Evolutionary conservation across 176 grass and related monocot species (phyloP).

Genomic region (Oryza meyeriana): DNA sequence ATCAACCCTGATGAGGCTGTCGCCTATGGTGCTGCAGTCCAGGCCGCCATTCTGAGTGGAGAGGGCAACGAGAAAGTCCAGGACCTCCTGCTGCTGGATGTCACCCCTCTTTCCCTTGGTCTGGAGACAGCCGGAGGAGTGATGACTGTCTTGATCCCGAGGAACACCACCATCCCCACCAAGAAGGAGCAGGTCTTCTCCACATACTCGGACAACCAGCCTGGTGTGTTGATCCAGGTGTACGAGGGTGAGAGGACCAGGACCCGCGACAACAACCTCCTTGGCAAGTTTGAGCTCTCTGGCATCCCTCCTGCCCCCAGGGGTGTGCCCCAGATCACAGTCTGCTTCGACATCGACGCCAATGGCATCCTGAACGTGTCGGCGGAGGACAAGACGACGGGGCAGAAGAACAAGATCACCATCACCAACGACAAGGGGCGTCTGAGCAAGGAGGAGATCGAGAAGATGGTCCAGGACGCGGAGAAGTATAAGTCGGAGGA

Average conservation of each 20-base stretch:
- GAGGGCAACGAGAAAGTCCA: conserved; percentile 76
- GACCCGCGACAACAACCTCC: conserved; percentile 67
- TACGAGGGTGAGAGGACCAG: conserved; percentile 62
- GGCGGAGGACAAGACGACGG: conserved; percentile 67
- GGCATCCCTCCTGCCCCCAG: conserved; percentile 55
- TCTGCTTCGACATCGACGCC: conserved; percentile 71
- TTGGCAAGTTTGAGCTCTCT: conserved; percentile 50
- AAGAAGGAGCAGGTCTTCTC: conserved; percentile 72
- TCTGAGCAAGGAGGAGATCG: conserved; percentile 59
- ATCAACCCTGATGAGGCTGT: conserved; percentile 62
- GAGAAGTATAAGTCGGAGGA: conserved; percentile 71
- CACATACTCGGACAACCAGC: conserved; percentile 59
- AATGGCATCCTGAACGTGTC: conserved; percentile 66
- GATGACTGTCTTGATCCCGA: conserved; percentile 58
- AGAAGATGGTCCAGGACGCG: conserved; percentile 65
- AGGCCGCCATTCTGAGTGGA: conserved; percentile 54
- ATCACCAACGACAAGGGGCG: conserved; percentile 69
- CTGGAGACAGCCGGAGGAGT: conserved; percentile 48
- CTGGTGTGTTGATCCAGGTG: conserved; percentile 56
- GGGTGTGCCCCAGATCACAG: conserved; percentile 54
- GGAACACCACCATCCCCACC: conserved; percentile 64
- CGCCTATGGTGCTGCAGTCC: conserved; percentile 49
- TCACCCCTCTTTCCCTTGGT: conserved; percentile 53
- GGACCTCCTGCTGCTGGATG: conserved; percentile 54
- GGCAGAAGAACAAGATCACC: conserved; percentile 71